Evolutionary conservation across 192 early-diverging fungal species (phyloP).

Genomic region (Funneliformis mosseae): DNA sequence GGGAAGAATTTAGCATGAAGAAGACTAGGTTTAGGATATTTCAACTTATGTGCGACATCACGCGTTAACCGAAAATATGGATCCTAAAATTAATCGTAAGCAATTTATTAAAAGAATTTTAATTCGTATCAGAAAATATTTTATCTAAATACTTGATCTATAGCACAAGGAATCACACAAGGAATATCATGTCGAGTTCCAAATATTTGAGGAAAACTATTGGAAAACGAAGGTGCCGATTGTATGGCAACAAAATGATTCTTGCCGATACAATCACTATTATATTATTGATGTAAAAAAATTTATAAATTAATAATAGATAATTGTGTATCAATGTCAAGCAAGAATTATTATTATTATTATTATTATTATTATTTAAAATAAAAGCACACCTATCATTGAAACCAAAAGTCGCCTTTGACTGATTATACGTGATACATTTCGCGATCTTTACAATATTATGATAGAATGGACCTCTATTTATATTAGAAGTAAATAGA

Average conservation of each 20-base stretch:
- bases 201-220: conserved; percentile 95
- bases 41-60: conserved; percentile 88
- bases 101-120: not conserved
- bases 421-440: conserved; percentile 79
- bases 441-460: conserved; percentile 90
- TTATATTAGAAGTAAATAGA: not conserved
- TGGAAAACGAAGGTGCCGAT: conserved; percentile 93
- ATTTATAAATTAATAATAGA: not conserved
- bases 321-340: conserved; percentile 3
- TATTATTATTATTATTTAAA: too few relatives aligned
- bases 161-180: conserved; percentile 96
- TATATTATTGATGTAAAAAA: not conserved
- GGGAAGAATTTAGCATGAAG: conserved; percentile 97
- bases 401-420: conserved; percentile 92
- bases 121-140: not conserved
- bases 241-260: conserved; percentile 94
- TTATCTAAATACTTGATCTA: conserved; percentile 70
- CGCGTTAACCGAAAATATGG: conserved; percentile 98
- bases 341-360: too few relatives aligned
- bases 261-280: conserved; percentile 85
- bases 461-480: conserved; percentile 88
- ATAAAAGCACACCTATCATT: conserved; percentile 59
- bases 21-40: conserved; percentile 94
- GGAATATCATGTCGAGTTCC: conserved; percentile 88
- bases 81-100: conserved; percentile 49